Base-by-base conservation (phyloP, 1,139 yeast genomes). In the Taphrina deformans region DNA sequence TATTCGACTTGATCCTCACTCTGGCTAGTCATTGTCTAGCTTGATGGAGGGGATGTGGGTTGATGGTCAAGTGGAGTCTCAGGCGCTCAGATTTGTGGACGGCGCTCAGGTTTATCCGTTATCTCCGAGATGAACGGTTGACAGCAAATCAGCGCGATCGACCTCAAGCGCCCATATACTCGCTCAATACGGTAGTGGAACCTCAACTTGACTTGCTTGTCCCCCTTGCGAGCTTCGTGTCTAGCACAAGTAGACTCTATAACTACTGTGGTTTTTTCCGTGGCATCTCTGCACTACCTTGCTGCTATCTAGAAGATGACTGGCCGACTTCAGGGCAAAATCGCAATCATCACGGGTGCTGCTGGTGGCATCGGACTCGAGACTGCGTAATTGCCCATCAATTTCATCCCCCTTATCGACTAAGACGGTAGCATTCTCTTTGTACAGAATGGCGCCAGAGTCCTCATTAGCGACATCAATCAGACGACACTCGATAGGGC, bases 291-390 rank as follows among this genome's bases (percentile, higher is more conserved):
- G n/a, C n/a, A n/a, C n/a, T n/a, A n/a, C n/a, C n/a, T n/a, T n/a
- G n/a, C n/a, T n/a, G n/a, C n/a, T n/a, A n/a, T n/a, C n/a, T n/a
- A n/a, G n/a, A 55, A n/a, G 80, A 58, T 76, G 79, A 41, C 87
- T 91, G 92, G 82, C 84, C 66, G 88, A 75, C 79, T 85, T 69
- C 83, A 81, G 69, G 85, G 85, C 62, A 82, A 83, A 76, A 78
- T 83, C 73, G 83, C 84, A 67, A 77, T 85, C 69, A 75, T 84
- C 69, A 84, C 88, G 56, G 88, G 88, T 55, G 87, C 87, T 35
- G 83, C 86, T 60, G 87, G 87, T 24, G 79, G 79, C 60, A 76
- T 76, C 67, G 79, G 79, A 21, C 70, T 76, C 44, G 79, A 76
- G 67, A 72, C 78, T 9, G 74, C 78, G 63, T 59, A 59, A 56